Base-by-base conservation (phyloP, 306 rosid species). In the Quercus bicolor region DNA sequence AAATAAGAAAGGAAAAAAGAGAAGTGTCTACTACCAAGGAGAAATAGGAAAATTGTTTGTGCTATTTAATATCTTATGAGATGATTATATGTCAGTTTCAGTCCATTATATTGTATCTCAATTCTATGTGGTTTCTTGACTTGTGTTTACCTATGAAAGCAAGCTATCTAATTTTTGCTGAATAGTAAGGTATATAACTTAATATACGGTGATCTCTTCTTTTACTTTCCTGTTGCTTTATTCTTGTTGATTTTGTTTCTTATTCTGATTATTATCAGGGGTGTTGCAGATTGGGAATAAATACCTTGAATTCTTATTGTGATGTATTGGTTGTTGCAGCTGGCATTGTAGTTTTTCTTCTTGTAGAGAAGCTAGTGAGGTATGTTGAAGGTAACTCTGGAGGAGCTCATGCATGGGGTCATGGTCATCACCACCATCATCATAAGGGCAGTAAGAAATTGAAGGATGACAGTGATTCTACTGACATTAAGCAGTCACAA, bases 341-440 rank as follows among this genome's bases (percentile, higher is more conserved):
- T 85, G 98, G 98, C 77, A 92, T 95, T 80, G 93, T 91, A 73
- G 83, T 95, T 56, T 95, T 95, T 86, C 98, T 95, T 87, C 86
- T 94, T 55, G 96, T 95, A 75, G 98, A 95, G 89, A 94, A 94
- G 92, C 3, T 86, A 62, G 97, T 95, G 78, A 95, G 97, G 87
- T 95, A 92, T 80, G 93, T 90, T 56, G 98, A 95, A 79, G 97
- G 88, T 37, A 90, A 95, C 77, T 92, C 96, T 51, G 83, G 79
- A 77, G 97, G 89, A 85, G 79, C 86, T 78, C 84, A 84, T 83
- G 84, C 85, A 60, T 85, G 91, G 97, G 80, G 79, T 29, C 97
- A 88, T 81, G 93, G 91, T 73, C 98, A 89, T 80, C 97, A 88
- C 86, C 95, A 90, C 81, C 96, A 89, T 75, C 94, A 83, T 75